Percentiles rank a stretch among this genome's conserved stretches.
Evolutionary conservation across 495 filamentous ascomycete genomes (phyloP).

Genomic region (Hypomontagnella submonticulosa): DNA sequence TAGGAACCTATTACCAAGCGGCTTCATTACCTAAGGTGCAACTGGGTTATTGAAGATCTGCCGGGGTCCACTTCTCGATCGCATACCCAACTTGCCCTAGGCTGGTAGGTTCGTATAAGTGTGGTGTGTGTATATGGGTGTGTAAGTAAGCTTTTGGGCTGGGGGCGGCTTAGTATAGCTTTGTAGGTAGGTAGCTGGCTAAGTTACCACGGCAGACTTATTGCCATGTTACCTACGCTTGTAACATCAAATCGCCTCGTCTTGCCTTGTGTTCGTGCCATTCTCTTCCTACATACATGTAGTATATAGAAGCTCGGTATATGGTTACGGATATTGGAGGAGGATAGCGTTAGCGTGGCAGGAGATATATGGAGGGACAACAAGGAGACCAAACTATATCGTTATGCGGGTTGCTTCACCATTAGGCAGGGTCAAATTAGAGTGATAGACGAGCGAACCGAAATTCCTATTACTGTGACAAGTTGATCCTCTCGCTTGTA

Average conservation of each 20-base stretch:
- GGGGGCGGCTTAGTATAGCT: conserved; percentile 9
- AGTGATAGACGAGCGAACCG: conserved; percentile 36
- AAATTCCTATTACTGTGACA: conserved; percentile 37
- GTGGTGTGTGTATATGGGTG: not conserved
- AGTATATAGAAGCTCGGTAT: conserved; percentile 18
- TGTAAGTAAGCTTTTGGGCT: conserved; percentile 23
- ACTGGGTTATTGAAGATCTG: conserved; percentile 33
- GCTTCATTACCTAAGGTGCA: conserved; percentile 28
- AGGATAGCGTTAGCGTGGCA: conserved; percentile 19
- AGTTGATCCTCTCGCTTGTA: conserved; percentile 27
- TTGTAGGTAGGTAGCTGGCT: conserved; percentile 3
- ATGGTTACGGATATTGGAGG: conserved; percentile 18
- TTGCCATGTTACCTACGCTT: conserved; percentile 27
- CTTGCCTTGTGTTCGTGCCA: conserved; percentile 14
- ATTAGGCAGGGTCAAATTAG: conserved; percentile 27
- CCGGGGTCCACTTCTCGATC: conserved; percentile 29
- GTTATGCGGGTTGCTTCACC: conserved; percentile 29
- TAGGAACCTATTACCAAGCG: conserved; percentile 38
- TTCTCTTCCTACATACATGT: conserved; percentile 20
- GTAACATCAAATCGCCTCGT: conserved; percentile 32
- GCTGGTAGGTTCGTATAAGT: not conserved
- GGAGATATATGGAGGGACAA: not conserved
- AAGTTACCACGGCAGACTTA: conserved; percentile 8
- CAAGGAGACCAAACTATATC: conserved; percentile 10
- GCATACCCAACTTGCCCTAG: conserved; percentile 16